Base-by-base conservation (phyloP, 345 rosid species). In the Laguncularia racemosa region DNA sequence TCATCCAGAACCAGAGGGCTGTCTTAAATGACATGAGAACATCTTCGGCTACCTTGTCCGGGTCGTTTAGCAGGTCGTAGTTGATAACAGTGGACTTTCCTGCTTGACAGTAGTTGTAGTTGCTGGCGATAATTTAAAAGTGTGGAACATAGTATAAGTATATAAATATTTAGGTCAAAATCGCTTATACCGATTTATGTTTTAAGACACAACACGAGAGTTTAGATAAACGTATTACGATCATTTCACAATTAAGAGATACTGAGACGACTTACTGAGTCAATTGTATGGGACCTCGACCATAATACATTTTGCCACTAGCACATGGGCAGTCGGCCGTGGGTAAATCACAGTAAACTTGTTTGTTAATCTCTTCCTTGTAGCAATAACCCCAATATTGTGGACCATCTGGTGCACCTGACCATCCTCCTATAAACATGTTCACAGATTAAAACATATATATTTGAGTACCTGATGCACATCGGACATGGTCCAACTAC, bases 1-100 rank as follows among this genome's bases (percentile, higher is more conserved):
- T 81, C 95, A 76, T 83, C 95, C 95, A 84, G 60, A 76, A 81
- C 88, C 88, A 87, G 5, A 84, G 51, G 13, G 88, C 88, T 58
- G 91, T 64, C 70, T 87, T 80, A 74, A 84, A 87, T 38, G 96
- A 76, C 13, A 73, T 61, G 15, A 65, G 59, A 9, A 79, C 52
- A 53, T 81, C 69, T 0, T 71, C 74, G 8, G 78, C 58, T 0
- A 88, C 73, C 0, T 76, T 68, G 64, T 84, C 89, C 7, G 88
- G 96, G 70, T 83, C 79, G 63, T 74, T 77, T 9, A 85, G 63
- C 48, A 88, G 74, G 72, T 79, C 78, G 40, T 33, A 33, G 10
- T 6, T 33, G 40, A 54, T 76, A 17, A 79, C 79, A 55, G 81
- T 72, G 44, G 71, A 82, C 13, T 40, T 63, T n/a, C 89, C 89